A percentile compares a stretch with the other conserved stretches of the same genome.
phyloP scores from a whole-genome alignment of 2,329 filamentous ascomycete genomes.

The Aspergillus fumigatus region DNA sequence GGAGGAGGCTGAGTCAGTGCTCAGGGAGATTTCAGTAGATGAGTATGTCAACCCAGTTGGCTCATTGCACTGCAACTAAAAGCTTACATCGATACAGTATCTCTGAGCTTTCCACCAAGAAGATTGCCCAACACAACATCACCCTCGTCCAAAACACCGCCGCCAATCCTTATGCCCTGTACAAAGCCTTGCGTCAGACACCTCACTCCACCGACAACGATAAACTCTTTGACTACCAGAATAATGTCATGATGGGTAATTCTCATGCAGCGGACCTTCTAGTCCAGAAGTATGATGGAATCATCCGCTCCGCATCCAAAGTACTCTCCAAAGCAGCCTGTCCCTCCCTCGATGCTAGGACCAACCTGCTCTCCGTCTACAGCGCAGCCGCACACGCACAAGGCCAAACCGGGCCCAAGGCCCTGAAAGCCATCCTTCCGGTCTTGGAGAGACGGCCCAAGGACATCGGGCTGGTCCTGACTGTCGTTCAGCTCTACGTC shows the following conservation, averaged over 20 bases:
- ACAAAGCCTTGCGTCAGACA: slow-evolving; percentile 52
- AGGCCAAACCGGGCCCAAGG: slow-evolving; percentile 58
- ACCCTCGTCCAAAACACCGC: slow-evolving; percentile 44
- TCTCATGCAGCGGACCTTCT: slow-evolving; percentile 54
- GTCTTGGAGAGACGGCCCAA: slow-evolving; percentile 69
- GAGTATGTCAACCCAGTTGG: slow-evolving; percentile 36
- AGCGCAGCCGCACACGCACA: slow-evolving; percentile 69
- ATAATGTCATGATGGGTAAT: slow-evolving; percentile 51
- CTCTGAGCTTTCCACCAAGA: slow-evolving; percentile 54
- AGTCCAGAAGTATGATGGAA: slow-evolving; percentile 56
- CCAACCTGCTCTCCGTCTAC: slow-evolving; percentile 57
- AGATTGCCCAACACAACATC: slow-evolving; percentile 58
- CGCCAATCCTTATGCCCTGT: slow-evolving; percentile 55
- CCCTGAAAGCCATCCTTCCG: slow-evolving; percentile 64
- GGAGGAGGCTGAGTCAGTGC: slow-evolving; percentile 52
- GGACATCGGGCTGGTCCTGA: slow-evolving; percentile 76
- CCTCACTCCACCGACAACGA: slow-evolving; percentile 47
- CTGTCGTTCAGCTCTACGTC: slow-evolving; percentile 76
- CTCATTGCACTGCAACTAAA: not conserved
- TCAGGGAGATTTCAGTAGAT: slow-evolving; percentile 47
- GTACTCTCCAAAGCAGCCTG: slow-evolving; percentile 45
- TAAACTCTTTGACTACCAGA: slow-evolving; percentile 56
- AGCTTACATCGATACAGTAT: slow-evolving; percentile 39
- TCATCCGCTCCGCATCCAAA: slow-evolving; percentile 52
- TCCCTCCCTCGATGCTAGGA: slow-evolving; percentile 47